Evolutionary conservation across 2,329 filamentous ascomycete species (phyloP).

Genomic region (Didymella glomerata): DNA sequence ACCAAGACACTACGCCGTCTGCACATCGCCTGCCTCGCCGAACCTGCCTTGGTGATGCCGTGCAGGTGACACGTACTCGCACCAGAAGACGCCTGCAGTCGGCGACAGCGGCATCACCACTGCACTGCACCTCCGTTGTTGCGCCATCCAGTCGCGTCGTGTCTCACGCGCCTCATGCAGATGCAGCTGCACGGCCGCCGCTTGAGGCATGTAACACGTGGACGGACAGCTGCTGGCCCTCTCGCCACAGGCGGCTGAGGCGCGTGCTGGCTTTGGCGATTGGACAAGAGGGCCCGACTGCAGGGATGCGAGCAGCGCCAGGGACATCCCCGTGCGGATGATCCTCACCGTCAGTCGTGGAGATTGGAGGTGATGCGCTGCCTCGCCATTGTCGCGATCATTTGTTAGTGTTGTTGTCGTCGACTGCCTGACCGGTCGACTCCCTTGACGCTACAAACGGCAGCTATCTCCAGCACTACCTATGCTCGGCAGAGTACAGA

Average conservation of each 20-base stretch:
- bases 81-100: slow-evolving; percentile 27
- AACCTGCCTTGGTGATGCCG: slow-evolving; percentile 26
- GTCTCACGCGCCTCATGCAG: slow-evolving; percentile 18
- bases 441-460: slow-evolving; percentile 8
- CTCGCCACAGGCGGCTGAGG: slow-evolving; percentile 23
- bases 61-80: slow-evolving; percentile 36
- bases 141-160: slow-evolving; percentile 15
- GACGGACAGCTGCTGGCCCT: slow-evolving; percentile 21
- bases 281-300: slow-evolving; percentile 6
- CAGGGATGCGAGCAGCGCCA: slow-evolving; percentile 9
- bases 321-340: slow-evolving; percentile 15
- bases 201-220: slow-evolving; percentile 32
- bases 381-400: background rate
- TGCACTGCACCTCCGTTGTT: slow-evolving; percentile 14
- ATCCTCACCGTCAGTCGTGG: slow-evolving; percentile 19
- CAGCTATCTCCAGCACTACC: background rate
- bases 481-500: slow-evolving; percentile 18
- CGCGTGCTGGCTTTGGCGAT: slow-evolving; percentile 17
- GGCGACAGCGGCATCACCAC: slow-evolving; percentile 20
- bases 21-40: slow-evolving; percentile 27
- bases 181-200: slow-evolving; percentile 21
- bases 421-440: slow-evolving; percentile 3
- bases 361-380: slow-evolving; percentile 12
- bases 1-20: slow-evolving; percentile 13
- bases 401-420: background rate